phyloP scores from a whole-genome alignment of 108 stramenopile genomes.

The Ochromonas danica region DNA sequence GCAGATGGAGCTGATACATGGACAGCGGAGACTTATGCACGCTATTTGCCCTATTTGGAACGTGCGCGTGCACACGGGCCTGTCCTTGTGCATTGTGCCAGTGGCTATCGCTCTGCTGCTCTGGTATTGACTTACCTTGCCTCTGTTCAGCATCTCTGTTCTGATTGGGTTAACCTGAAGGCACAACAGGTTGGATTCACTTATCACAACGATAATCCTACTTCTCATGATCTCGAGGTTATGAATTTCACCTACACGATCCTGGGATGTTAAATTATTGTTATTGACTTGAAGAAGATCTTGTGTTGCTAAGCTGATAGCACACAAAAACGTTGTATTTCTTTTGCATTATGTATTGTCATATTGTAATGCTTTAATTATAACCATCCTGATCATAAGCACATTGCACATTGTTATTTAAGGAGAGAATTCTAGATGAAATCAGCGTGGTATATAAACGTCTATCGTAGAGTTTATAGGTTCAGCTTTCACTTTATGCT shows the following conservation, averaged over 20 bases:
- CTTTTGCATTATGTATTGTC: too few species aligned
- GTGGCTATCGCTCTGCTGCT: constrained; percentile 36
- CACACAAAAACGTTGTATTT: too few species aligned
- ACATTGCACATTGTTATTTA: too few species aligned
- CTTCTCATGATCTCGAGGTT: not conserved
- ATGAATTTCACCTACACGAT: not conserved
- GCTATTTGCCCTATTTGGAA: not conserved
- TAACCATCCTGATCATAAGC: too few species aligned
- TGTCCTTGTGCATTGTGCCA: constrained; percentile 18
- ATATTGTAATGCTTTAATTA: too few species aligned
- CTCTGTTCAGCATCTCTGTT: not conserved
- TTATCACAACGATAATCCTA: not conserved
- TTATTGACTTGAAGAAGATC: too few species aligned
- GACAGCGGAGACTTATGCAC: constrained; percentile 1
- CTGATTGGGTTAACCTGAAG: constrained; percentile 8
- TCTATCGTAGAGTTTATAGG: too few species aligned
- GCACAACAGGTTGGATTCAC: constrained; percentile 11
- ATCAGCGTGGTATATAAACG: too few species aligned
- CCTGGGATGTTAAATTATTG: not conserved
- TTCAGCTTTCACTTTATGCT: too few species aligned
- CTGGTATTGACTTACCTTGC: constrained; percentile 9
- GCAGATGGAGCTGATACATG: not conserved
- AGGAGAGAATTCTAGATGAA: too few species aligned
- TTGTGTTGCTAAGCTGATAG: too few species aligned
- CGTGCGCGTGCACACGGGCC: not conserved